Percentiles rank a stretch among this genome's conserved stretches.
Conservation (phyloP, 495 filamentous ascomycete species). For the Tuber aestivum region DNA sequence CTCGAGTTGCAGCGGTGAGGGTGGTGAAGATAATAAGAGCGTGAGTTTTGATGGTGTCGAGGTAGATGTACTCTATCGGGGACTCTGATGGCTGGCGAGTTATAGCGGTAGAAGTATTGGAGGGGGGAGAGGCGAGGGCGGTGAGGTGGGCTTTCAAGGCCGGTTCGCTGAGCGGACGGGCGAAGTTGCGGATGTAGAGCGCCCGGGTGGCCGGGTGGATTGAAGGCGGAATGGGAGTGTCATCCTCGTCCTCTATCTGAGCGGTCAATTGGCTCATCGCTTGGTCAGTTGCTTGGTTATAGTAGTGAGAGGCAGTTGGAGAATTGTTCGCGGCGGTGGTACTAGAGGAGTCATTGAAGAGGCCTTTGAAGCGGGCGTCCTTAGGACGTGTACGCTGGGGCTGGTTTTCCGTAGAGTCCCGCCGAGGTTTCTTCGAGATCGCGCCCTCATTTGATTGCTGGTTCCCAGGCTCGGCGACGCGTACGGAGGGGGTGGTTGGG, state of each 20-base stretch:
- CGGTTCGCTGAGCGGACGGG: constrained; percentile 70
- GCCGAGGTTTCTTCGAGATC: constrained; percentile 29
- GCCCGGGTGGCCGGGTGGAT: constrained; percentile 76
- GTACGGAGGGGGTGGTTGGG: constrained; percentile 34
- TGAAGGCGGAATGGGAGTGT: constrained; percentile 50
- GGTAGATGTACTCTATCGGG: constrained; percentile 61
- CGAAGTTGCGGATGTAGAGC: constrained; percentile 85
- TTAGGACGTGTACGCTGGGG: constrained; percentile 25
- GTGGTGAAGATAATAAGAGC: constrained; percentile 68
- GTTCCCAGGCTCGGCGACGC: constrained; percentile 2
- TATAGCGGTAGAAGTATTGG: constrained; percentile 30
- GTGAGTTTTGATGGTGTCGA: constrained; percentile 82
- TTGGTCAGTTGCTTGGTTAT: constrained; percentile 5
- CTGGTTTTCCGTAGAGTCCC: constrained; percentile 19
- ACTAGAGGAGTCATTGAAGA: constrained; percentile 46
- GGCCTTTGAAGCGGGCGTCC: constrained; percentile 53
- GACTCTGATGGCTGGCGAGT: constrained; percentile 43
- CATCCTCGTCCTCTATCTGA: constrained; percentile 30
- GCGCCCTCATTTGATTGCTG: constrained; percentile 8
- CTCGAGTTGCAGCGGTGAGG: constrained; percentile 66
- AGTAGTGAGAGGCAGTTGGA: constrained; percentile 29
- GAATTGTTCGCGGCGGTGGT: constrained; percentile 1
- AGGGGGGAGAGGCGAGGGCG: constrained; percentile 58
- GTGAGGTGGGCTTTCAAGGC: constrained; percentile 62
- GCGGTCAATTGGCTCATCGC: constrained; percentile 4